These are phyloP conservation scores for Neolecta irregularis DNA, from an alignment of 1,139 yeast genomes.

Conservation along the genomic window DNA sequence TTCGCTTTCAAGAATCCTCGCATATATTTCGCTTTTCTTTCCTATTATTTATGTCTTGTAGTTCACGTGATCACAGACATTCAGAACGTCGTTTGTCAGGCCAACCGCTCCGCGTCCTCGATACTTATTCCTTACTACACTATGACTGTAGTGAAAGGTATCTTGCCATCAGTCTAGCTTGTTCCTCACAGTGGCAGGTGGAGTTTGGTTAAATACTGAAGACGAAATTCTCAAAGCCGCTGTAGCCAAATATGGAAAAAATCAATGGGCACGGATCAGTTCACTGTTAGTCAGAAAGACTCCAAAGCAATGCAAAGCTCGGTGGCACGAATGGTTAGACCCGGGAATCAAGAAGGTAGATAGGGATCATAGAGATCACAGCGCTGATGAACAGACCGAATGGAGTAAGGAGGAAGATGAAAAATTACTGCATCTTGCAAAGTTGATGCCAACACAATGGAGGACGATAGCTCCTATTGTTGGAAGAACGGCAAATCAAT, in stretches of 20 bases:
- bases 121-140: too few species aligned
- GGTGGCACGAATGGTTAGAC: conserved; percentile 84
- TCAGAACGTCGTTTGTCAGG: too few species aligned
- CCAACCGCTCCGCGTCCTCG: too few species aligned
- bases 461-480: conserved; percentile 65
- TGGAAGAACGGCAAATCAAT: conserved; percentile 76
- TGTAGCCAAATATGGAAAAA: conserved; percentile 74
- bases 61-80: too few species aligned
- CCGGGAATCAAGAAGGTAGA: conserved; percentile 44
- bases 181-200: conserved; percentile 11
- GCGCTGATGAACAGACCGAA: conserved; percentile 21
- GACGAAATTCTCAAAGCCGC: conserved; percentile 13
- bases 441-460: conserved; percentile 85
- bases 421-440: conserved; percentile 48
- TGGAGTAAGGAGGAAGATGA: conserved; percentile 76
- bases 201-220: conserved; percentile 15
- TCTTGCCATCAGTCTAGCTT: too few species aligned
- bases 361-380: background rate
- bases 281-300: conserved; percentile 72
- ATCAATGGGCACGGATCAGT: conserved; percentile 89
- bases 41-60: too few species aligned
- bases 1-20: too few species aligned
- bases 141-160: conserved; percentile 10
- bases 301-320: conserved; percentile 79
- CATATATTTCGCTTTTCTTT: too few species aligned